Base-by-base conservation (phyloP, 2,329 filamentous ascomycete species). In the Alternaria viburni region DNA sequence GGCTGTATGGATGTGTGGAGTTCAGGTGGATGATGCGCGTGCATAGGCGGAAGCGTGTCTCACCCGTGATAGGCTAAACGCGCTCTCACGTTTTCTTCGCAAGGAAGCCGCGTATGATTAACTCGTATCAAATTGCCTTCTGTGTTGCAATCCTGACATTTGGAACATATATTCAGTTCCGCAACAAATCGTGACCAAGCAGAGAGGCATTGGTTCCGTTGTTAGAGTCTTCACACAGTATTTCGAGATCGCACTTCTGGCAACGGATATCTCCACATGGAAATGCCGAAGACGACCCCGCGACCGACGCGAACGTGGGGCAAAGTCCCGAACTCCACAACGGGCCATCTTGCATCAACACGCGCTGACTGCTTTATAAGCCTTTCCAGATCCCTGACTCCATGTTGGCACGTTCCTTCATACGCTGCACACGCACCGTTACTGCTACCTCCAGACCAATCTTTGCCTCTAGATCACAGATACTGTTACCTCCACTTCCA, bases 41-140 rank as follows among this genome's bases (percentile, higher is more conserved):
- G 15, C 41, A 19, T 62, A 28, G 28, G 61, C 57, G 51, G 61
- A 47, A 62, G 54, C 59, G 54, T 57, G 59, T 59, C 26, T 43
- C 43, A 54, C 71, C 72, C 71, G 71, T 72, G 69, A 73, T 52
- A 51, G 36, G 26, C 11, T 41, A 26, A 55, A 69, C 70, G 69
- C 70, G 68, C 52, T 60, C 61, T 69, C 59, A 68, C 66, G 68
- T 61, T 61, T 52, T 51, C 28, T 66, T 69, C 60, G 61, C 62
- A 72, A 61, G 68, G 36, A 41, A 41, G 36, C 9, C 36, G 36
- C 36, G 36, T 17, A 41, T 41, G 36, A 10, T 41, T 11, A 0
- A 11, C 36, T 9, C 36, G 5, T 41, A 41, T 41, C 36, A 41
- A 11, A 8, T 41, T 41, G n/a, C 36, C 5, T 11, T n/a, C 8